A percentile compares a stretch with the other conserved stretches of the same genome.
Conservation (phyloP, 768 basidiomycete species). For the Leccinellum luteum region DNA sequence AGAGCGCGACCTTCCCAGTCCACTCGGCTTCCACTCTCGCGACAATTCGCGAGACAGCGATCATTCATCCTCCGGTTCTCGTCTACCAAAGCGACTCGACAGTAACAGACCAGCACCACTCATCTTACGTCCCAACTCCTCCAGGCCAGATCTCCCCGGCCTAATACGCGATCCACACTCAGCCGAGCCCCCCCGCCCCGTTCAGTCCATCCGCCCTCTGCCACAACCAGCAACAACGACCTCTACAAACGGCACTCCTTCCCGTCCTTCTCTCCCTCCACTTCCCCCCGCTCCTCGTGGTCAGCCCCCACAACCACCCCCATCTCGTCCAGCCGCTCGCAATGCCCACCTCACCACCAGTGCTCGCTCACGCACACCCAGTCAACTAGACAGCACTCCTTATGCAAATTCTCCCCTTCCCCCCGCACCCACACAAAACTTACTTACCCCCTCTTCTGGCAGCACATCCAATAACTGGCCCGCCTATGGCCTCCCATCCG, state of each 20-base stretch:
- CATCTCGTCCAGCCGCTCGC: constrained; percentile 31
- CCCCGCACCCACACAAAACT: constrained; percentile 37
- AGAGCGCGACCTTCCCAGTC: not conserved
- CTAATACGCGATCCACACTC: constrained; percentile 59
- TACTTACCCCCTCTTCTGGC: constrained; percentile 39
- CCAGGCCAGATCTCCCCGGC: constrained; percentile 65
- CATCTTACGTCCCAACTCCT: constrained; percentile 56
- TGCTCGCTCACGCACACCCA: constrained; percentile 48
- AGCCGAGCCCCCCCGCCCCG: constrained; percentile 50
- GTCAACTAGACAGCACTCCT: constrained; percentile 49
- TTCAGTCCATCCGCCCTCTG: constrained; percentile 25
- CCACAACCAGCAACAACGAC: constrained; percentile 28
- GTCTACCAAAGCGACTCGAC: constrained; percentile 49
- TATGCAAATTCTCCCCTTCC: constrained; percentile 45
- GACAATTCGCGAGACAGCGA: constrained; percentile 24
- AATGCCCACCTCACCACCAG: constrained; percentile 38
- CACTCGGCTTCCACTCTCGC: constrained; percentile 17
- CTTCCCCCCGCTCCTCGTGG: constrained; percentile 67
- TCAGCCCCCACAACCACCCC: constrained; percentile 53
- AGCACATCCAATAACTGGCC: constrained; percentile 40
- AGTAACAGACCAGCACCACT: constrained; percentile 76
- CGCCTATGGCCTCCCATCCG: constrained; percentile 55
- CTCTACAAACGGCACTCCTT: constrained; percentile 31
- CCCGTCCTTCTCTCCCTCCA: constrained; percentile 58
- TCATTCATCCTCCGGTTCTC: constrained; percentile 26